Percentiles rank a stretch among this genome's conserved stretches.
Conservation (phyloP, 2,329 filamentous ascomycete genomes). For the Cytospora piceae region DNA sequence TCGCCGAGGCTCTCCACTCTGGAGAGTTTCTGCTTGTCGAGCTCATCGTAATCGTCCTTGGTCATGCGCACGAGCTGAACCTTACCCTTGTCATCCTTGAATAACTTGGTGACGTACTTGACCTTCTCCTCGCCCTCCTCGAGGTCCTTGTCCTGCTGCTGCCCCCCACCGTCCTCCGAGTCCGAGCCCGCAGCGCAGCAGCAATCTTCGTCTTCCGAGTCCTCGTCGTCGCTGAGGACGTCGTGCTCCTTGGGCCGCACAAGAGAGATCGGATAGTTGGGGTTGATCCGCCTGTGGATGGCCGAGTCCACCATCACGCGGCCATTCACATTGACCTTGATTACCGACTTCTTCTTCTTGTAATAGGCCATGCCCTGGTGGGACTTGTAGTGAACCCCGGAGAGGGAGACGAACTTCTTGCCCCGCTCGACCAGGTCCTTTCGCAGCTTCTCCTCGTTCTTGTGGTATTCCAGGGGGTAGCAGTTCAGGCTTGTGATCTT, state of each 20-base stretch:
- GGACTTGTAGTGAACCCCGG: constrained; percentile 80
- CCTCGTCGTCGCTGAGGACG: constrained; percentile 54
- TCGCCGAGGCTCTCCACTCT: constrained; percentile 46
- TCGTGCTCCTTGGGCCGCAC: constrained; percentile 75
- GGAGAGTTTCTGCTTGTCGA: constrained; percentile 58
- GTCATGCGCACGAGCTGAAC: constrained; percentile 41
- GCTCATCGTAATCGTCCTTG: constrained; percentile 42
- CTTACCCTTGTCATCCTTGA: constrained; percentile 49
- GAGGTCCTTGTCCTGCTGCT: constrained; percentile 45
- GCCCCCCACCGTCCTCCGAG: constrained; percentile 41
- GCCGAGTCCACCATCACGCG: constrained; percentile 87
- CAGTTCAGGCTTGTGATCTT: constrained; percentile 79
- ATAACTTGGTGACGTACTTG: constrained; percentile 56
- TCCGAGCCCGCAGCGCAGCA: constrained; percentile 45
- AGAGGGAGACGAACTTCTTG: constrained; percentile 80
- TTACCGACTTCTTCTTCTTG: constrained; percentile 74
- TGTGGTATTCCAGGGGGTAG: constrained; percentile 82
- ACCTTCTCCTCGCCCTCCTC: constrained; percentile 44
- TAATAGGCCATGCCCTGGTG: constrained; percentile 84
- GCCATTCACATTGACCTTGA: constrained; percentile 81
- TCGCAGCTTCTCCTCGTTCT: constrained; percentile 67
- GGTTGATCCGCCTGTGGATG: constrained; percentile 81
- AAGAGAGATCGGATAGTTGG: constrained; percentile 78
- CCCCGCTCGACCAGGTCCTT: constrained; percentile 75
- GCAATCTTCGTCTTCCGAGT: constrained; percentile 48